Evolutionary conservation across 208 protist genomes (phyloP).

Genomic region (Histomonas meleagridis): DNA sequence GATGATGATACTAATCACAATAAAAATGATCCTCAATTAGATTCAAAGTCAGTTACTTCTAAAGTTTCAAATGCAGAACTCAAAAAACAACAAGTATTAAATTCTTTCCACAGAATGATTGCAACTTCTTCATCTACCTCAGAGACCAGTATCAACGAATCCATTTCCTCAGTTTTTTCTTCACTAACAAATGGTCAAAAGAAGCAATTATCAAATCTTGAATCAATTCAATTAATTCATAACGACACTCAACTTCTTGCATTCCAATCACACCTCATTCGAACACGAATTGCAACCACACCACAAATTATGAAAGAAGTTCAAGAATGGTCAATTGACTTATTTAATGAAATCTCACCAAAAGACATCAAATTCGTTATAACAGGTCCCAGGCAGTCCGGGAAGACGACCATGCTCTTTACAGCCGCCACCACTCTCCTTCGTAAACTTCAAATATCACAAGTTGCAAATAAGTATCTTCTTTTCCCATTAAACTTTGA

Average conservation of each 20-base stretch:
- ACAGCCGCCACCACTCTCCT: neutral
- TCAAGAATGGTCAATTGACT: neutral
- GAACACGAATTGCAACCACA: neutral
- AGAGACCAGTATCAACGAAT: neutral
- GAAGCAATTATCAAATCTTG: neutral
- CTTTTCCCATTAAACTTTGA: conserved; percentile 30
- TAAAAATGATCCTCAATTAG: neutral
- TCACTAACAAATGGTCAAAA: neutral
- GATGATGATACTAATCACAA: neutral
- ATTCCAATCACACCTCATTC: neutral
- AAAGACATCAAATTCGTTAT: neutral
- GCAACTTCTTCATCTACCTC: neutral
- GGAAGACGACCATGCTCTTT: neutral
- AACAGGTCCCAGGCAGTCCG: neutral
- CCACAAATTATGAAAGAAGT: neutral
- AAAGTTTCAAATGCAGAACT: neutral
- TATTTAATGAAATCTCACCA: neutral
- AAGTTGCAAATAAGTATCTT: neutral
- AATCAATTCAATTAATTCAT: neutral
- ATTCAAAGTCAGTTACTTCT: neutral
- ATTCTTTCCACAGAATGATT: neutral
- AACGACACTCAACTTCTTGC: neutral
- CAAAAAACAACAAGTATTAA: neutral
- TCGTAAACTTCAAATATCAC: neutral
- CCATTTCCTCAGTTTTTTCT: neutral